These are phyloP conservation scores for Rosa rugosa DNA, from an alignment of 306 rosid species.

Conservation along the genomic window DNA sequence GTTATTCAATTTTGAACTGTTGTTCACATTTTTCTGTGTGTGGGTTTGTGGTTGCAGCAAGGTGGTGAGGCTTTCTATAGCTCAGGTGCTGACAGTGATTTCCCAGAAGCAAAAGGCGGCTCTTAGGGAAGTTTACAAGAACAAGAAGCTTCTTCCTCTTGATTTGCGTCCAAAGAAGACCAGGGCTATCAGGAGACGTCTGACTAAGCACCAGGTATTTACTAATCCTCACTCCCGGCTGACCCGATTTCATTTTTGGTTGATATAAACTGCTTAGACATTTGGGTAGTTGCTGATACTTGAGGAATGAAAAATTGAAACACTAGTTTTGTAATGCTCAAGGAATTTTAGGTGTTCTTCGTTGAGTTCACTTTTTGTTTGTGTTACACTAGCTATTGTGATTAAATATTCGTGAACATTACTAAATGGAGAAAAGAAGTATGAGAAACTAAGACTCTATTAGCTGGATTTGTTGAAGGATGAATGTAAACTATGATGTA, in stretches of 20 bases:
- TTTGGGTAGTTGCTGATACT: not conserved
- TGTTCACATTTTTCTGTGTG: not conserved
- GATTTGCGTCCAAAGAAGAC: constrained; percentile 72
- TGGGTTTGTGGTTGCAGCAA: constrained; percentile 40
- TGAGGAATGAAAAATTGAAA: too few species aligned
- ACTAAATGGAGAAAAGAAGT: not conserved
- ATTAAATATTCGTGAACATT: not conserved
- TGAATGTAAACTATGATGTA: not conserved
- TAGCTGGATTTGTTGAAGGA: not conserved
- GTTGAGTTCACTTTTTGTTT: not conserved
- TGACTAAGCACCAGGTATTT: constrained; percentile 67
- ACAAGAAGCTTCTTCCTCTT: constrained; percentile 59
- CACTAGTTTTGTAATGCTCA: not conserved
- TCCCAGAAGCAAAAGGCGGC: constrained; percentile 68
- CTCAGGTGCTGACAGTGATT: constrained; percentile 63
- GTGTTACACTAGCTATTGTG: not conserved
- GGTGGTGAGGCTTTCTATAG: constrained; percentile 57
- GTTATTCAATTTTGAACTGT: not conserved
- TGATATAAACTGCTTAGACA: not conserved
- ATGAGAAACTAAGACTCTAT: not conserved
- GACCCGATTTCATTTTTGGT: not conserved
- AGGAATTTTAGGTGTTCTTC: not conserved
- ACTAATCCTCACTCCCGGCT: not conserved
- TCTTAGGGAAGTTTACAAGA: constrained; percentile 62
- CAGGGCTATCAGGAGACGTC: constrained; percentile 63